phyloP scores from a whole-genome alignment of 2,329 filamentous ascomycete species.

The Zymoseptoria passerinii region DNA sequence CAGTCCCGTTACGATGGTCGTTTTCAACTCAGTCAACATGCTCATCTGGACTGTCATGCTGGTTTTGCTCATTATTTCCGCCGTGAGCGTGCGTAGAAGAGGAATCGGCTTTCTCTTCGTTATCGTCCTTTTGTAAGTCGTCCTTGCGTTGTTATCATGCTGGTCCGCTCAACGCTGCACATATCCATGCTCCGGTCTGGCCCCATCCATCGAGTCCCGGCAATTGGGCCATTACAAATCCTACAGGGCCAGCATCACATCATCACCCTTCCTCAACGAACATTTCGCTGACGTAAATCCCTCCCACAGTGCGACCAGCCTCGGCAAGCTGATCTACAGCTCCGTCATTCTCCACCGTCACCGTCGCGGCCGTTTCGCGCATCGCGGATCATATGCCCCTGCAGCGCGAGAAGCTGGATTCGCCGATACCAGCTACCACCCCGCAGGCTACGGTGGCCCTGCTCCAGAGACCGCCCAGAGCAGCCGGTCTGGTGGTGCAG shows the following conservation, averaged over 20 bases:
- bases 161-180: background rate
- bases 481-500: conserved; percentile 3
- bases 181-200: background rate
- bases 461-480: conserved; percentile 6
- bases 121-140: conserved; percentile 31
- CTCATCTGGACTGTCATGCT: conserved; percentile 21
- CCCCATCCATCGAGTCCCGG: background rate
- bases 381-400: conserved; percentile 17
- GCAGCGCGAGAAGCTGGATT: background rate
- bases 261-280: background rate
- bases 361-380: conserved; percentile 28
- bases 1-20: conserved; percentile 17
- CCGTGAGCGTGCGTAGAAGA: no score
- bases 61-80: conserved; percentile 14
- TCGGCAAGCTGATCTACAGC: conserved; percentile 35
- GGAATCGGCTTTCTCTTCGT: no score
- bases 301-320: conserved; percentile 25
- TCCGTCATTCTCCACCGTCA: conserved; percentile 30
- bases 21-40: conserved; percentile 20
- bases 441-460: conserved; percentile 3
- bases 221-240: background rate
- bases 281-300: background rate
- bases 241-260: background rate
- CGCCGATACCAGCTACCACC: background rate
- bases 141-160: no score